Evolutionary conservation across 2,329 filamentous ascomycete genomes (phyloP).

Genomic region (Gnomoniopsis smithogilvyi): DNA sequence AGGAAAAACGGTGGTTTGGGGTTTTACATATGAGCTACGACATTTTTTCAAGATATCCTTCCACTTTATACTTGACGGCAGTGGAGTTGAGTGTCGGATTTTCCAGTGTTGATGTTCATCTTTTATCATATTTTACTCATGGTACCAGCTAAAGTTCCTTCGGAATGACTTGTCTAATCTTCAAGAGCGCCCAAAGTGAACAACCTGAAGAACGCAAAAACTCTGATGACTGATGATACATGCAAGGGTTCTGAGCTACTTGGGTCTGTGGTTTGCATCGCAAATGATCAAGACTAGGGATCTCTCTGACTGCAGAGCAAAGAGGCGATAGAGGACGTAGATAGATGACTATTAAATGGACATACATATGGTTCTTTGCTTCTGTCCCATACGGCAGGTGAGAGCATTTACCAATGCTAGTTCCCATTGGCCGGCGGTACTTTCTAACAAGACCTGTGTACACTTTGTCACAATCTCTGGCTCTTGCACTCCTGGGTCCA

Average conservation of each 20-base stretch:
- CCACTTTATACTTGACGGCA: background rate
- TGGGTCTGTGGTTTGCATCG: too few relatives aligned
- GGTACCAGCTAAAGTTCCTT: background rate
- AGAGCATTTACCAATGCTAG: too few relatives aligned
- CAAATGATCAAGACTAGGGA: background rate
- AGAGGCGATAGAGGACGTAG: too few relatives aligned
- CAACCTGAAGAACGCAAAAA: slow-evolving; percentile 7
- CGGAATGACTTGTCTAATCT: background rate
- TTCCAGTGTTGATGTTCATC: background rate
- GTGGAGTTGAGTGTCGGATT: slow-evolving; percentile 5
- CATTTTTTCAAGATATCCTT: slow-evolving; percentile 15
- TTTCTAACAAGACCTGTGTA: too few relatives aligned
- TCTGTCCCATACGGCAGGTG: too few relatives aligned
- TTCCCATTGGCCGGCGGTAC: too few relatives aligned
- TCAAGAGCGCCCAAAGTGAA: background rate
- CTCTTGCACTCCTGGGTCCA: background rate
- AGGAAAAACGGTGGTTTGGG: background rate
- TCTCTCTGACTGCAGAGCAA: too few relatives aligned
- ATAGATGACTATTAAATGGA: too few relatives aligned
- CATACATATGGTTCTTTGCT: too few relatives aligned
- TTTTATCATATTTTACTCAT: background rate
- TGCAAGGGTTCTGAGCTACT: too few relatives aligned
- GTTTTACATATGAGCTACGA: slow-evolving; percentile 6
- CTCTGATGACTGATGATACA: background rate
- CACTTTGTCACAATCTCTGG: too few relatives aligned